Evolutionary conservation across 2,329 filamentous ascomycete genomes (phyloP).

Genomic region (Scortechinia acanthostroma): DNA sequence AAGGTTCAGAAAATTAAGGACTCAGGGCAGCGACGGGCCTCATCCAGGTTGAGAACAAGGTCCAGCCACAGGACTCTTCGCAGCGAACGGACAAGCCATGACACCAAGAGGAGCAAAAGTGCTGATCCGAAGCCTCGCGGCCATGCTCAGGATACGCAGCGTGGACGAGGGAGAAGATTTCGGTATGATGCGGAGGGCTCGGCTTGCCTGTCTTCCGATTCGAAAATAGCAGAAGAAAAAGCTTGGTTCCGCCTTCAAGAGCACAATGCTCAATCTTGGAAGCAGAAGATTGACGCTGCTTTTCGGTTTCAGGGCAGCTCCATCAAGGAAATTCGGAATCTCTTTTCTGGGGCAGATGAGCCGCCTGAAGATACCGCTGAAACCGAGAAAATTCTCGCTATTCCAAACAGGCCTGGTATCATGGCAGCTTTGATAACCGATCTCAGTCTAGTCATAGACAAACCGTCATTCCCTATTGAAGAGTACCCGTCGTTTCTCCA

Average conservation of each 20-base stretch:
- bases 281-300: constrained; percentile 56
- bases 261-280: constrained; percentile 66
- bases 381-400: constrained; percentile 58
- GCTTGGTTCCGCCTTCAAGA: constrained; percentile 53
- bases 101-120: neutral
- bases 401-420: constrained; percentile 61
- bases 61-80: constrained; percentile 8
- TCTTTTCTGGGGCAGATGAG: constrained; percentile 62
- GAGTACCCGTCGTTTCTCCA: constrained; percentile 63
- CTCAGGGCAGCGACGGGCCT: constrained; percentile 14
- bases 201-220: constrained; percentile 41
- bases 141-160: neutral
- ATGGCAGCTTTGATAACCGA: constrained; percentile 61
- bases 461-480: constrained; percentile 61
- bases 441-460: constrained; percentile 60
- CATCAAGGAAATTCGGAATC: constrained; percentile 54
- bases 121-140: neutral
- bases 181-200: constrained; percentile 57
- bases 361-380: constrained; percentile 58
- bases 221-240: constrained; percentile 48
- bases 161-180: constrained; percentile 13
- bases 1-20: constrained; percentile 53
- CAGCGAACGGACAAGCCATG: neutral
- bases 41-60: constrained; percentile 15
- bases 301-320: constrained; percentile 45